Evolutionary conservation across 495 filamentous ascomycete genomes (phyloP).

Genomic region (Parmelia sp.): DNA sequence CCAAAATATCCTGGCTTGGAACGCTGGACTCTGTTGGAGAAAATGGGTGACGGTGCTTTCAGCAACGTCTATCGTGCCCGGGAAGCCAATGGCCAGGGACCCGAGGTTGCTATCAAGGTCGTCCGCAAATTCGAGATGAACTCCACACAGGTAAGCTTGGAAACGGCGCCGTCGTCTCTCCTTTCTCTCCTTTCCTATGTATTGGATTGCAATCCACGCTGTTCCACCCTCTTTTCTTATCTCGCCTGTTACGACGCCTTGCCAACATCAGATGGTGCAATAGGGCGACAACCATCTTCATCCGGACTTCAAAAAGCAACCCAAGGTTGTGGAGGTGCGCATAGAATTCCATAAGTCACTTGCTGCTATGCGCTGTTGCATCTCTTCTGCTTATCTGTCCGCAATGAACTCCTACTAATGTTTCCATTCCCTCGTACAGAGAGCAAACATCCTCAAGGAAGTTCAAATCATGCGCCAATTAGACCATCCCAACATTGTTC

Average conservation of each 20-base stretch:
- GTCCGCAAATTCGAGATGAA: slow-evolving; percentile 99
- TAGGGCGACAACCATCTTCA: slow-evolving; percentile 85
- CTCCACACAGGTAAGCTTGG: slow-evolving; percentile 78
- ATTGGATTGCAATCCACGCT: slow-evolving; percentile 24
- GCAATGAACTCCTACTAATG: slow-evolving; percentile 11
- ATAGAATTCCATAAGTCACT: slow-evolving; percentile 29
- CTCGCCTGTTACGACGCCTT: slow-evolving; percentile 25
- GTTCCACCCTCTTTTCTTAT: slow-evolving; percentile 23
- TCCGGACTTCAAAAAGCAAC: slow-evolving; percentile 89
- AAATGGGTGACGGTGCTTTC: slow-evolving; percentile 99
- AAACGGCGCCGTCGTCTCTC: slow-evolving; percentile 24
- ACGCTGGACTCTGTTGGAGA: slow-evolving; percentile 82
- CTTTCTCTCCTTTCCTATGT: slow-evolving; percentile 26
- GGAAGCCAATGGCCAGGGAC: slow-evolving; percentile 60
- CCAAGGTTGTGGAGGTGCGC: slow-evolving; percentile 97
- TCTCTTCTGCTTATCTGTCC: slow-evolving; percentile 16
- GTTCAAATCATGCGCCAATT: slow-evolving; percentile 97
- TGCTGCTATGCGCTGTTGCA: slow-evolving; percentile 33
- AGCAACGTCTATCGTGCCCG: slow-evolving; percentile 93
- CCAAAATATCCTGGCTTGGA: slow-evolving; percentile 89
- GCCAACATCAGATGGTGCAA: slow-evolving; percentile 36
- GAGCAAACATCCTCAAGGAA: slow-evolving; percentile 95
- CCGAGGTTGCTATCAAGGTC: slow-evolving; percentile 94
- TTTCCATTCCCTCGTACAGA: slow-evolving; percentile 45
- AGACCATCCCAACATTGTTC: slow-evolving; percentile 92